Percentiles rank a stretch among this genome's conserved stretches.
phyloP scores from a whole-genome alignment of 1,284 basidiomycete genomes.

The Rhodotorula sp. region DNA sequence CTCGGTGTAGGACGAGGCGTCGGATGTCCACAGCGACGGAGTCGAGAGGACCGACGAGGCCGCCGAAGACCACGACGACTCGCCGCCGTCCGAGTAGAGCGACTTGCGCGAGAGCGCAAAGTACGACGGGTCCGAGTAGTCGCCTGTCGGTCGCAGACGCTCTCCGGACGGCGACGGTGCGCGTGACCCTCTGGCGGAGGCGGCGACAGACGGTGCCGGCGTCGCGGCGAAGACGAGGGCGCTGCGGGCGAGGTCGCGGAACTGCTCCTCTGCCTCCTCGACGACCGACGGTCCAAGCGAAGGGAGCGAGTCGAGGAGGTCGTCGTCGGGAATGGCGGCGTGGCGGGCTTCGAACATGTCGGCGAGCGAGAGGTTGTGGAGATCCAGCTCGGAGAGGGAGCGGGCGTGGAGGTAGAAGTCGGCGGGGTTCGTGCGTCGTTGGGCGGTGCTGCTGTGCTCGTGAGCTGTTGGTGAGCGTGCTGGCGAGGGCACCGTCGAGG shows the following conservation, averaged over 20 bases:
- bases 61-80: conserved; percentile 2
- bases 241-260: neutral
- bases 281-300: conserved; percentile 13
- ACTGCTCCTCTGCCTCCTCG: conserved; percentile 19
- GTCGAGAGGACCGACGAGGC: conserved; percentile 1
- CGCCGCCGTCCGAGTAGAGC: conserved; percentile 15
- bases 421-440: neutral
- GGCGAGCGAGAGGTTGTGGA: conserved; percentile 8
- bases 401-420: conserved; percentile 9
- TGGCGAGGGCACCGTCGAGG: neutral
- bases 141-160: neutral
- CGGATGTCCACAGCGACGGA: conserved; percentile 1
- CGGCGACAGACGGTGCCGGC: neutral
- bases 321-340: conserved; percentile 9
- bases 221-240: conserved; percentile 16
- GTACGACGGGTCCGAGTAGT: conserved; percentile 17
- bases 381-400: conserved; percentile 3
- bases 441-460: neutral
- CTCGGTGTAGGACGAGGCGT: conserved; percentile 1
- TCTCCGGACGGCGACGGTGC: neutral
- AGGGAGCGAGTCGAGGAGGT: conserved; percentile 16
- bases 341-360: conserved; percentile 3
- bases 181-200: neutral
- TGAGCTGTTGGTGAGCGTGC: neutral
- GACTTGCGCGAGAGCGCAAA: conserved; percentile 4